Conservation (phyloP, 495 filamentous ascomycete genomes). For the Penicillium roqueforti region DNA sequence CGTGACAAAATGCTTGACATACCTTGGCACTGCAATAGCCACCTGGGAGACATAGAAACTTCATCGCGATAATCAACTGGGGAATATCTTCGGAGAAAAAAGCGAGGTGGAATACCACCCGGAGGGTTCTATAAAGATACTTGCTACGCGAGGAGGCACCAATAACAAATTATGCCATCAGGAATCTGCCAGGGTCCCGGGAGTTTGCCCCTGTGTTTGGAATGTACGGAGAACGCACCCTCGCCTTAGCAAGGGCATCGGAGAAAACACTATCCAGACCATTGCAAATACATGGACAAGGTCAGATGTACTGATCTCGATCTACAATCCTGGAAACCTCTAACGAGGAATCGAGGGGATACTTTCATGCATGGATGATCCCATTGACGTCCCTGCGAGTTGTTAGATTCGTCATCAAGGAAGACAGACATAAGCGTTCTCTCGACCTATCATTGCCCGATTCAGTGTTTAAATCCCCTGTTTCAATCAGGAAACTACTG, state of each 20-base stretch:
- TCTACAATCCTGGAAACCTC: slow-evolving; percentile 10
- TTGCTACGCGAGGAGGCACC: neutral
- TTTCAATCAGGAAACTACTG: neutral
- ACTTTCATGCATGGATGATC: slow-evolving; percentile 1
- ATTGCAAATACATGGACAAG: neutral
- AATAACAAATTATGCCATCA: slow-evolving; percentile 2
- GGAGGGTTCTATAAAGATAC: neutral
- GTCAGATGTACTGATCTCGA: slow-evolving; percentile 8
- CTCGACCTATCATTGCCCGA: slow-evolving; percentile 9
- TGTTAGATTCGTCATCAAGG: slow-evolving; percentile 9
- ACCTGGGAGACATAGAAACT: slow-evolving; percentile 30
- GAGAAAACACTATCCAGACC: neutral
- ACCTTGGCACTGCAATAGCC: slow-evolving; percentile 26
- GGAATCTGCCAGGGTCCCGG: slow-evolving; percentile 11
- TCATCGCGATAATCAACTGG: slow-evolving; percentile 15
- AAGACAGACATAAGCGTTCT: slow-evolving; percentile 9
- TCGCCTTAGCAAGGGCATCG: slow-evolving; percentile 25
- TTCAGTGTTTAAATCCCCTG: slow-evolving; percentile 7
- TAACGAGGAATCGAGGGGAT: neutral
- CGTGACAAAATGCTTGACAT: neutral
- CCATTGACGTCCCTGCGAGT: neutral
- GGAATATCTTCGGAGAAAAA: neutral
- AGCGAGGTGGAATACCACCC: neutral
- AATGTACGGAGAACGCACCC: slow-evolving; percentile 17
- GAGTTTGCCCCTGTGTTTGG: slow-evolving; percentile 17